These are phyloP conservation scores for Circinella umbellata DNA, from an alignment of 371 early-diverging fungal genomes.

Conservation along the genomic window DNA sequence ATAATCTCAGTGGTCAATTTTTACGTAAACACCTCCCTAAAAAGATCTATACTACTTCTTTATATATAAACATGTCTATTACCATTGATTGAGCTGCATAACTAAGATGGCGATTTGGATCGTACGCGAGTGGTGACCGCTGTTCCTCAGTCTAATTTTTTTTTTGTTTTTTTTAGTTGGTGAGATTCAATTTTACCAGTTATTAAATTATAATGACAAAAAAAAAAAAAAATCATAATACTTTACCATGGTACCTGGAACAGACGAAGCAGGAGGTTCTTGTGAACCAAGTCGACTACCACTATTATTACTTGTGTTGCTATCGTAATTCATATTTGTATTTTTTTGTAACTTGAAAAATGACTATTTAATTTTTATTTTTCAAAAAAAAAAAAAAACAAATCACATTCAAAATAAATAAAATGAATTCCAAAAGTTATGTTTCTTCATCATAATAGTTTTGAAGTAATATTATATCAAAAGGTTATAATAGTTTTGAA, in stretches of 20 bases:
- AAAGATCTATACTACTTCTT: no score
- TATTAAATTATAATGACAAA: background rate
- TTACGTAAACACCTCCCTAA: no score
- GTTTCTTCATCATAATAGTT: no score
- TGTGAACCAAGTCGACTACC: slow-evolving; percentile 16
- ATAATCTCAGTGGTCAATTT: background rate
- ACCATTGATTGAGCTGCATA: slow-evolving; percentile 7
- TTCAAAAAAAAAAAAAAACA: background rate
- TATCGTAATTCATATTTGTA: slow-evolving; percentile 8
- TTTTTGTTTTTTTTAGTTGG: background rate
- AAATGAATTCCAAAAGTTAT: no score
- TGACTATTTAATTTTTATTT: no score
- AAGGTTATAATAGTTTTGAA: no score
- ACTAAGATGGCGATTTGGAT: slow-evolving; percentile 23
- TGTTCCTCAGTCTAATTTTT: slow-evolving; percentile 15
- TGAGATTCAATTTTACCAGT: no score
- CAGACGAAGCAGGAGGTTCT: slow-evolving; percentile 14
- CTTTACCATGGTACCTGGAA: slow-evolving; percentile 7
- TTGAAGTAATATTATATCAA: no score
- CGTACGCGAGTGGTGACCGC: slow-evolving; percentile 21
- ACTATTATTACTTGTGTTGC: slow-evolving; percentile 6
- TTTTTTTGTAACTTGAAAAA: background rate
- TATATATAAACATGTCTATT: slow-evolving; percentile 7
- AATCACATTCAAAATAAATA: no score
- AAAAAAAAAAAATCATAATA: background rate